Percentiles rank a stretch among this genome's conserved stretches.
Conservation (phyloP, 2,329 filamentous ascomycete species). For the Diaporthe sp. region DNA sequence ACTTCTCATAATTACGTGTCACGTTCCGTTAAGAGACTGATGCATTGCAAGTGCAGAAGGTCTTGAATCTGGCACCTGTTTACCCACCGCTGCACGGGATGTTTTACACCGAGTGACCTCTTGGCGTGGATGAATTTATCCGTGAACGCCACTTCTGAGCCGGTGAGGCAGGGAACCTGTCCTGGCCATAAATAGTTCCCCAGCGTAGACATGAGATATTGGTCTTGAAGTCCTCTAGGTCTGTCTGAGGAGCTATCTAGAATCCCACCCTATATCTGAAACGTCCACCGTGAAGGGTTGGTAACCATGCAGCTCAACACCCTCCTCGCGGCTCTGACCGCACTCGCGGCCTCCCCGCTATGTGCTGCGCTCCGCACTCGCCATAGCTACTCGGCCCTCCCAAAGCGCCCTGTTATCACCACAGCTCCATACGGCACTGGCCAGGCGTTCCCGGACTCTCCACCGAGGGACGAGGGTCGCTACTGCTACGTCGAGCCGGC, state of each 20-base stretch:
- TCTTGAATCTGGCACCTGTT: not conserved
- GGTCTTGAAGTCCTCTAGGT: not conserved
- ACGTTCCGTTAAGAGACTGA: not conserved
- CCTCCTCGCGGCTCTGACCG: not conserved
- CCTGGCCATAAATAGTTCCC: not conserved
- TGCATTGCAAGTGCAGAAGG: not conserved
- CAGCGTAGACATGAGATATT: not conserved
- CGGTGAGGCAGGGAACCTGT: not conserved
- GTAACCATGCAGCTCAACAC: not conserved
- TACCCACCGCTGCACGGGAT: not conserved
- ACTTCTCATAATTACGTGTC: not conserved
- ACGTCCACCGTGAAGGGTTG: not conserved
- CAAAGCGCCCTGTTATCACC: slow-evolving; percentile 11
- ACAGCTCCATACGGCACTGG: slow-evolving; percentile 24
- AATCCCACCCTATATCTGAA: not conserved
- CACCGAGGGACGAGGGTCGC: slow-evolving; percentile 38
- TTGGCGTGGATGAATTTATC: slow-evolving; percentile 16
- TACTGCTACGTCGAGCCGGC: slow-evolving; percentile 42
- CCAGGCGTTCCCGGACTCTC: slow-evolving; percentile 28
- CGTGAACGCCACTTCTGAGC: not conserved
- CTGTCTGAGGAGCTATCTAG: not conserved
- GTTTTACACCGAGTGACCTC: slow-evolving; percentile 15
- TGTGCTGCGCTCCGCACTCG: not conserved
- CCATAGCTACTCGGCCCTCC: not conserved
- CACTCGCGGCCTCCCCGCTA: not conserved